Evolutionary conservation across 805 yeast genomes (phyloP).

Genomic region (Myxozyma monticola): DNA sequence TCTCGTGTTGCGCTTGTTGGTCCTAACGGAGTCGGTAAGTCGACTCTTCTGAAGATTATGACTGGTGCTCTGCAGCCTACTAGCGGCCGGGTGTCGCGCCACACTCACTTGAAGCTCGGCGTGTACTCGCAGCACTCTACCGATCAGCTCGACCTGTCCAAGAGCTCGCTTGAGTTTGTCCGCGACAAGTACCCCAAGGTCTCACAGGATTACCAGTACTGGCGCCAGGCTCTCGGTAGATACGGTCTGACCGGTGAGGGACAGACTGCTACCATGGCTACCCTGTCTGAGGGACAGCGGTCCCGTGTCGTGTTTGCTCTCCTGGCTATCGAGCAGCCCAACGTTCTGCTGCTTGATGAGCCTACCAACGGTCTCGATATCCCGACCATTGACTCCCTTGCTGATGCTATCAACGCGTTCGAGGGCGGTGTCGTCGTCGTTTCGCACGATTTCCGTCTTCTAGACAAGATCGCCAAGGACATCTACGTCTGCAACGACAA

Average conservation of each 20-base stretch:
- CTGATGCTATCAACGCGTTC: constrained; percentile 90
- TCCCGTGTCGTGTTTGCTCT: constrained; percentile 97
- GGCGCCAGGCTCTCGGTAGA: constrained; percentile 94
- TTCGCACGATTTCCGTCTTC: constrained; percentile 97
- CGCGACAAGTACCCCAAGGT: constrained; percentile 87
- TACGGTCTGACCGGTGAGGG: constrained; percentile 98
- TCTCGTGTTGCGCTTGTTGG: constrained; percentile 97
- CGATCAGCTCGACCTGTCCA: constrained; percentile 94
- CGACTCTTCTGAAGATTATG: constrained; percentile 92
- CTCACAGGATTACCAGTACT: constrained; percentile 96
- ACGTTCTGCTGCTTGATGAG: constrained; percentile 93
- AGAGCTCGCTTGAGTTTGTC: constrained; percentile 93
- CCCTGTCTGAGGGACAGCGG: constrained; percentile 98
- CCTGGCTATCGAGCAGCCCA: constrained; percentile 92
- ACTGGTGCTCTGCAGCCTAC: constrained; percentile 91
- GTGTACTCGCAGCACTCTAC: constrained; percentile 99
- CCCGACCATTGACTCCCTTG: constrained; percentile 96
- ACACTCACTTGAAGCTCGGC: constrained; percentile 96
- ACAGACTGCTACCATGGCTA: constrained; percentile 98
- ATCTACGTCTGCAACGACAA: constrained; percentile 94
- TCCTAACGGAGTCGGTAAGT: constrained; percentile 99
- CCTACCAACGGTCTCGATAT: constrained; percentile 99
- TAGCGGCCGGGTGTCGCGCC: constrained; percentile 93
- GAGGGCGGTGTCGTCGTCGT: constrained; percentile 99
- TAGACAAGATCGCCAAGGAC: constrained; percentile 96